phyloP scores from a whole-genome alignment of 768 basidiomycete genomes.

The Hydnum rufescens region DNA sequence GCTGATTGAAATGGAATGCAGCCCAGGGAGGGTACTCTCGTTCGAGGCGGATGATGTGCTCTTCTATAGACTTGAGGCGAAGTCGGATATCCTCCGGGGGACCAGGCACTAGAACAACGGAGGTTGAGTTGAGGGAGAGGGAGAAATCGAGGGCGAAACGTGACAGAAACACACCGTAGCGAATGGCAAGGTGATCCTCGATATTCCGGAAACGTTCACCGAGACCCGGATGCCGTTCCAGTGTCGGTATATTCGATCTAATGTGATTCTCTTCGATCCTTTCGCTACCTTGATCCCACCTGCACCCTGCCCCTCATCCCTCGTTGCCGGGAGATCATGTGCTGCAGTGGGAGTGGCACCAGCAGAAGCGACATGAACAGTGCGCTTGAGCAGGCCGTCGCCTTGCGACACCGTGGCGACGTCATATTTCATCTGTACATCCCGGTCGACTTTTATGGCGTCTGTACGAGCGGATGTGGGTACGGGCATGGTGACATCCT shows the following conservation, averaged over 20 bases:
- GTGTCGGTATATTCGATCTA: constrained; percentile 18
- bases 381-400: constrained; percentile 52
- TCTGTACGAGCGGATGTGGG: constrained; percentile 57
- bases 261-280: constrained; percentile 4
- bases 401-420: constrained; percentile 75
- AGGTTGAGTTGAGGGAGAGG: no score
- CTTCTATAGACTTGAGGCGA: constrained; percentile 51
- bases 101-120: constrained; percentile 35
- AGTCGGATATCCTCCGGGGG: constrained; percentile 42
- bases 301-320: constrained; percentile 37
- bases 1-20: constrained; percentile 74
- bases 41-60: constrained; percentile 56
- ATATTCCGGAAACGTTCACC: constrained; percentile 45
- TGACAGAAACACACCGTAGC: constrained; percentile 34
- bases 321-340: constrained; percentile 14
- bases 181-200: constrained; percentile 51
- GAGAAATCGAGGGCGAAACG: neutral
- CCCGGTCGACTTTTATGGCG: constrained; percentile 48
- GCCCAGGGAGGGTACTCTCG: constrained; percentile 78
- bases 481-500: neutral
- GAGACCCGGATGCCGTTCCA: constrained; percentile 35
- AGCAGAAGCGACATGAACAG: constrained; percentile 21
- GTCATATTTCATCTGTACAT: constrained; percentile 70
- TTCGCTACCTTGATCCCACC: constrained; percentile 29
- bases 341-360: constrained; percentile 3